Conservation (phyloP, 2,329 filamentous ascomycete species). For the Cytospora leucostoma region DNA sequence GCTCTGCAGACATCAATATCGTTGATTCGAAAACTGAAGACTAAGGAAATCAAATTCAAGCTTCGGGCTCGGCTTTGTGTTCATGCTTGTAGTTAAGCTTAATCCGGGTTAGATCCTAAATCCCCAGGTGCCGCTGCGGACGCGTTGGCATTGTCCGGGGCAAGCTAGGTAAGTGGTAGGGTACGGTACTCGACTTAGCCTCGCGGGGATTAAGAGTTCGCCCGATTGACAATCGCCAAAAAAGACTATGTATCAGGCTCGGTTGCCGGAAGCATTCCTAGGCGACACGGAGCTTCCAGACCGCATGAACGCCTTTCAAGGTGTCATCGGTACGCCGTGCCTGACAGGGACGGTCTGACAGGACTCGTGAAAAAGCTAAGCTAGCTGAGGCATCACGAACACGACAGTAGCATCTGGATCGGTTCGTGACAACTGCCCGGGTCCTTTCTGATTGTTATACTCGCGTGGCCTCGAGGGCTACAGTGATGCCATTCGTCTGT, state of each 20-base stretch:
- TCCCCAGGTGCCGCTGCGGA: not conserved
- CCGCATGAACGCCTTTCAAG: not conserved
- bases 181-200: not conserved
- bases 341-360: not conserved
- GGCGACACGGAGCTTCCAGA: conserved; percentile 14
- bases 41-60: not conserved
- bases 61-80: not conserved
- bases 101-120: not conserved
- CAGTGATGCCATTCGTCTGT: conserved; percentile 11
- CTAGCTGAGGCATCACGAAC: conserved; percentile 6
- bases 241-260: conserved; percentile 6
- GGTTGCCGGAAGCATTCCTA: not conserved
- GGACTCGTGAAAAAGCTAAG: not conserved
- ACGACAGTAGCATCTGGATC: conserved; percentile 10
- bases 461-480: conserved; percentile 13
- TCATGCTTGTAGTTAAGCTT: not conserved
- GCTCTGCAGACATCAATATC: not conserved
- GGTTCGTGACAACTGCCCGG: conserved; percentile 20
- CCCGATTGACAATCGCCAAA: conserved; percentile 9
- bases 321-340: not conserved
- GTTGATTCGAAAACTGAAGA: not conserved
- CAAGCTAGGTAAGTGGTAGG: not conserved
- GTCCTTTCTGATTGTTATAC: conserved; percentile 3
- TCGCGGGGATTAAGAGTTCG: conserved; percentile 4
- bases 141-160: not conserved